Evolutionary conservation across 2,329 filamentous ascomycete species (phyloP).

Genomic region (Diaporthe humulicola): DNA sequence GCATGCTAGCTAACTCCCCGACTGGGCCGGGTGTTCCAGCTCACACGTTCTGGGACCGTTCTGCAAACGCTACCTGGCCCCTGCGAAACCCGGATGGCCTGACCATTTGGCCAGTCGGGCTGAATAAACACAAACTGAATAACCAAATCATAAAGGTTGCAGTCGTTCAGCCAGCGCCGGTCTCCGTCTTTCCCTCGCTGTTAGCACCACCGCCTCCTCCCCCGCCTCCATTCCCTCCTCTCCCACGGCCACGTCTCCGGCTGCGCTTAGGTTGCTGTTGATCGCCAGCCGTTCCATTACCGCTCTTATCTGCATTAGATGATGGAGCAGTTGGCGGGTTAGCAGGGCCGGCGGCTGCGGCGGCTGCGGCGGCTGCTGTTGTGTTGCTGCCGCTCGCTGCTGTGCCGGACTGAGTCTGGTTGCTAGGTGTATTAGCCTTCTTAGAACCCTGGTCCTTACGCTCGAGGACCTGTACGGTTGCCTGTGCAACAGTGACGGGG

Average conservation of each 20-base stretch:
- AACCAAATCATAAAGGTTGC: neutral
- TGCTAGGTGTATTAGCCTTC: conserved; percentile 39
- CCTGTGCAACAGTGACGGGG: conserved; percentile 85
- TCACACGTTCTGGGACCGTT: neutral
- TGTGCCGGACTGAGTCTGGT: neutral
- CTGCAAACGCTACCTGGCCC: too few species aligned
- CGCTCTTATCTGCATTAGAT: conserved; percentile 35
- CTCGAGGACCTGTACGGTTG: conserved; percentile 88
- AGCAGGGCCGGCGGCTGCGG: conserved; percentile 17
- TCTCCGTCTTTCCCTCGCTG: conserved; percentile 27
- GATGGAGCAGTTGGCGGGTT: conserved; percentile 1
- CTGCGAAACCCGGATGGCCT: neutral
- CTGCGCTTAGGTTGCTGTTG: conserved; percentile 40
- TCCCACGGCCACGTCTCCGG: conserved; percentile 39
- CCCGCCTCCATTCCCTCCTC: conserved; percentile 36
- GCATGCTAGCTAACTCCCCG: neutral
- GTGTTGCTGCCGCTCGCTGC: conserved; percentile 6
- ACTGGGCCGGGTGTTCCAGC: neutral
- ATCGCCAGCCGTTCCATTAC: conserved; percentile 24
- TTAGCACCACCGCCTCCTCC: conserved; percentile 12
- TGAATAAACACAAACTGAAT: neutral
- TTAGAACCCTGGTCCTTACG: conserved; percentile 71
- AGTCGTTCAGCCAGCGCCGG: conserved; percentile 33
- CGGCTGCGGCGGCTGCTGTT: neutral
- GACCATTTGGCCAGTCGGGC: neutral